Evolutionary conservation across 1,139 yeast species (phyloP).

Genomic region (Saccharomyces hybrid): DNA sequence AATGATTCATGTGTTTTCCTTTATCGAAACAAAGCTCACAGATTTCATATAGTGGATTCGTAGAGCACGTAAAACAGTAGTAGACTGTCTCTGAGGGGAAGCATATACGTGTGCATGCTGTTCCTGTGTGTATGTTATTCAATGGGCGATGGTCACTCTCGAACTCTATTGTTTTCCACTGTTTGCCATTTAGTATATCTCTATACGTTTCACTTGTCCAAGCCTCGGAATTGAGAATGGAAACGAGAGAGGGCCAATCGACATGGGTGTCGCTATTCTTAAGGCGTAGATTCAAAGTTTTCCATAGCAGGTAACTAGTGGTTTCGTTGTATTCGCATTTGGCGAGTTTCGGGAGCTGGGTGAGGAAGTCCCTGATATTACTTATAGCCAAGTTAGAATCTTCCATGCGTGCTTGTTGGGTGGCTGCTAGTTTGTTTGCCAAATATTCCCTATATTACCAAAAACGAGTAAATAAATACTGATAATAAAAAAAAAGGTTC

Average conservation of each 20-base stretch:
- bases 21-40: slow-evolving; percentile 73
- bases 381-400: slow-evolving; percentile 4
- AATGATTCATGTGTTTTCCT: slow-evolving; percentile 67
- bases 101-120: slow-evolving; percentile 25
- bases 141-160: slow-evolving; percentile 3
- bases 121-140: slow-evolving; percentile 17
- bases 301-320: slow-evolving; percentile 26
- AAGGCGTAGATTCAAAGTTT: slow-evolving; percentile 17
- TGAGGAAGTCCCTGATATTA: slow-evolving; percentile 17
- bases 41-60: slow-evolving; percentile 35
- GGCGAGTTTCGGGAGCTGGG: slow-evolving; percentile 22
- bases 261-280: slow-evolving; percentile 10
- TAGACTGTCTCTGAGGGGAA: slow-evolving; percentile 27
- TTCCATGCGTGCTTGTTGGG: not conserved
- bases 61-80: slow-evolving; percentile 30
- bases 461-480: not conserved
- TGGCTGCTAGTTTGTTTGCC: not conserved
- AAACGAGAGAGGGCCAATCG: slow-evolving; percentile 21
- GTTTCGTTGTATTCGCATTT: slow-evolving; percentile 21
- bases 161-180: slow-evolving; percentile 19
- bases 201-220: slow-evolving; percentile 21
- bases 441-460: not conserved
- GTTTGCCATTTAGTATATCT: slow-evolving; percentile 10
- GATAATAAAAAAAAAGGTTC: not conserved
- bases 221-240: slow-evolving; percentile 13